Base-by-base conservation (phyloP, 371 early-diverging fungal genomes). In the Basidiobolus meristosporus region DNA sequence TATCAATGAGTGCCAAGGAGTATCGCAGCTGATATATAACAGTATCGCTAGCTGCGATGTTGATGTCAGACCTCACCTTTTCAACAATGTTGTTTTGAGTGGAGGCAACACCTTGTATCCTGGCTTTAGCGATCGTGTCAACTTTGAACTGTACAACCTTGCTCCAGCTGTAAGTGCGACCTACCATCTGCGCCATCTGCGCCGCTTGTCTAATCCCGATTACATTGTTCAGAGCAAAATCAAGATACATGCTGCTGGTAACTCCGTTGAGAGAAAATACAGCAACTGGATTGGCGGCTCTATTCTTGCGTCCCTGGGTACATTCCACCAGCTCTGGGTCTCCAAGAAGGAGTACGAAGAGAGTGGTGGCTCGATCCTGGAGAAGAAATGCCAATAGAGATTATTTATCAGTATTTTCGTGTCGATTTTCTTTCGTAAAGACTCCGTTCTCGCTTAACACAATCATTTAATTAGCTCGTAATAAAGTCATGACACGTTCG, bases 281-380 rank as follows among this genome's bases (percentile, higher is more conserved):
- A 78, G 86, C 19, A 68, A 84, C 34, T 97, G 98, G 98, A 69
- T 92, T 28, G 98, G 98, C 36, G 96, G 96, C 2, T 95, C 96
- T 1, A 89, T 95, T 40, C 59, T 97, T 33, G 80, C 90, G 0
- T 91, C 92, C 1, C 52, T 93, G 43, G 89, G 89, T 40, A 87
- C 89, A 0, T 97, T 97, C 68, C 90, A 93, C 51, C 93, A 90
- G 58, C 65, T 97, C 42, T 95, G 96, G 96, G 77, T 97, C 12
- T 83, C 90, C 19, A 81, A 80, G 52, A 66, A 80, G 36, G 93
- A 97, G 55, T 97, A 90, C 50, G 81, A 84, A 34, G 98, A 97
- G 56, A 55, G 62, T 19, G 98, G 98, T 31, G 53, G 66, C 11
- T 58, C 71, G 16, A 75, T 83, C 43, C 75, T 93, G 14, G 87